Evolutionary conservation across 2,329 filamentous ascomycete genomes (phyloP).

Genomic region (Phialocephala subalpina): DNA sequence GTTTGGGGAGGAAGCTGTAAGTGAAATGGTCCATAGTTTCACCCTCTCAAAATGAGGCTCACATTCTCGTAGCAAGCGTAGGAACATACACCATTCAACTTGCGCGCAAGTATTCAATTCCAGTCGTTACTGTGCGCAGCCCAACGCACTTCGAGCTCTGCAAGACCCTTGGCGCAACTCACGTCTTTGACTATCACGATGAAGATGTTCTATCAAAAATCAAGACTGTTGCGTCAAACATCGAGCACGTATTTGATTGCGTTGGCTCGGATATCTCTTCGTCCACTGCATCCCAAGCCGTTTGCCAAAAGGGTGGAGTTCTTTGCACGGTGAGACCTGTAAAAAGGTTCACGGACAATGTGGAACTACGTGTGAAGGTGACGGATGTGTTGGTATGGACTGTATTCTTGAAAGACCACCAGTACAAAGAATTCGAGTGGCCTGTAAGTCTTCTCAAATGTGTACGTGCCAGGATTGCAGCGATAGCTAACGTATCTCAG

Average conservation of each 20-base stretch:
- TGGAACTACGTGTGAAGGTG: slow-evolving; percentile 45
- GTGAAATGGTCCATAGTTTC: background rate
- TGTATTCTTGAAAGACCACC: slow-evolving; percentile 50
- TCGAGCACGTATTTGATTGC: slow-evolving; percentile 51
- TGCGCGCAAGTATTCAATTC: slow-evolving; percentile 44
- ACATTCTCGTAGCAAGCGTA: slow-evolving; percentile 44
- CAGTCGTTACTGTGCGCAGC: slow-evolving; percentile 48
- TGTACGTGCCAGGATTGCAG: too few relatives aligned
- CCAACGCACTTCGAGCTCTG: slow-evolving; percentile 44
- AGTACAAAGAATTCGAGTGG: slow-evolving; percentile 47
- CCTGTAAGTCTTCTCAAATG: slow-evolving; percentile 42
- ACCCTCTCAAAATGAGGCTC: background rate
- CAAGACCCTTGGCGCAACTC: slow-evolving; percentile 44
- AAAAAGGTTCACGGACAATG: slow-evolving; percentile 48
- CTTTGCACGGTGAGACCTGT: slow-evolving; percentile 53
- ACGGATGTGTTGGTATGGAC: slow-evolving; percentile 54
- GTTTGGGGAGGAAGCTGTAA: background rate
- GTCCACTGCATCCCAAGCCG: slow-evolving; percentile 41
- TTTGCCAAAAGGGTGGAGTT: slow-evolving; percentile 39
- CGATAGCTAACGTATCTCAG: too few relatives aligned
- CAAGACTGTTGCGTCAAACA: slow-evolving; percentile 40
- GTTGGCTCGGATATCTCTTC: slow-evolving; percentile 51
- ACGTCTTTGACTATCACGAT: slow-evolving; percentile 52
- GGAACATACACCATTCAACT: slow-evolving; percentile 49
- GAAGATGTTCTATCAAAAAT: slow-evolving; percentile 47